Base-by-base conservation (phyloP, 306 rosid genomes). In the Sechiopsis laciniata region DNA sequence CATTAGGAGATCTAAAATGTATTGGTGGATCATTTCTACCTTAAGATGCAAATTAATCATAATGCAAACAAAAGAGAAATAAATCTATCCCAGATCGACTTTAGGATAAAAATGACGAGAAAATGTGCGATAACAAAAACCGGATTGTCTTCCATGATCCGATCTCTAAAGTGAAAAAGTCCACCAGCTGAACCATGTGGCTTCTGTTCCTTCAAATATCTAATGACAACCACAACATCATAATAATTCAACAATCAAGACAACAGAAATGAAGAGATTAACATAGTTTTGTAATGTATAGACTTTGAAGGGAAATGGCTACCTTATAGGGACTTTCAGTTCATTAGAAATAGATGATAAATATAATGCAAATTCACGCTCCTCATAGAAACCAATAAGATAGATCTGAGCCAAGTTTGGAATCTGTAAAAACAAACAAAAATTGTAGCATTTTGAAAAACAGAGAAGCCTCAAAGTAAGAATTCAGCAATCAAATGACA, bases 171-270 rank as follows among this genome's bases (percentile, higher is more conserved):
- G 80, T 85, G 87, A 76, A 91, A 88, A 70, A 94, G 87, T 14
- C 97, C 96, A 78, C 99, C 99, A 74, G 95, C 99, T 48, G 99
- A 94, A 75, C 97, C 99, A 74, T 88, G 97, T 40, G 99, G 99
- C 74, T 84, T 91, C 29, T 94, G 97, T 79, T 94, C 99, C 82
- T 74, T 94, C 89, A 94, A 76, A 80, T 94, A 94, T 81, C 96
- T 93, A 78, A 71, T 22, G 71, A 58, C 65, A 11, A 60, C 20
- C 50, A 64, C 26, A 63, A 42, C 11, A 70, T 70, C 76, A 58
- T 42, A 16, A 45, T 32, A 71, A 32, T 60, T 53, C 54, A 69
- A 53, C 73, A 21, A 56, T 61, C 51, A 50, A 16, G 50, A 58
- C 24, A 53, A 32, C 14, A 55, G 20, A 71, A 56, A 56, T 48